A percentile compares a stretch with the other conserved stretches of the same genome.
Evolutionary conservation across 1,284 basidiomycete species (phyloP).

Genomic region (Pterula multifida): DNA sequence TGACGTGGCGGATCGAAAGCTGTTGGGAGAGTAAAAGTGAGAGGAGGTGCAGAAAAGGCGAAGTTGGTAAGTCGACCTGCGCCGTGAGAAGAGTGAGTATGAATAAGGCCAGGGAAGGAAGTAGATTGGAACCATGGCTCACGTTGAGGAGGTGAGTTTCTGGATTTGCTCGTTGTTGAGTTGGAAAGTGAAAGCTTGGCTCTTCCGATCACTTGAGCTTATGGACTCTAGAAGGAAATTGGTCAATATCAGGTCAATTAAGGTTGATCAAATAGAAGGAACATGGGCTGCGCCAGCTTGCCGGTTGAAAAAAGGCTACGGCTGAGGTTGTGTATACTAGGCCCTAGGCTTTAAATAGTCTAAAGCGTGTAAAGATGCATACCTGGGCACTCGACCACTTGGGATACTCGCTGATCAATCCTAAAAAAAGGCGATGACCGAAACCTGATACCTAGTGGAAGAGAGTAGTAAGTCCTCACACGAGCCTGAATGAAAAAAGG

Average conservation of each 20-base stretch:
- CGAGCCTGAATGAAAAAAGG: conserved; percentile 6
- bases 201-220: conserved; percentile 61
- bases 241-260: too few species aligned
- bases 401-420: conserved; percentile 52
- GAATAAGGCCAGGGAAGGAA: neutral
- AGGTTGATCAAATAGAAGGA: conserved; percentile 2
- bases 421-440: conserved; percentile 70
- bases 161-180: conserved; percentile 50
- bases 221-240: conserved; percentile 54
- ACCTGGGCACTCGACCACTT: conserved; percentile 67
- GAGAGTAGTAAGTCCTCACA: conserved; percentile 7
- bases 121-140: conserved; percentile 9
- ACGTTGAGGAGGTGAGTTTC: conserved; percentile 49
- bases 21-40: conserved; percentile 52
- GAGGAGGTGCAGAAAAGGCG: conserved; percentile 90
- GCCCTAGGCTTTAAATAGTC: neutral
- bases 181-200: conserved; percentile 46
- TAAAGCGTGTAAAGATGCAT: conserved; percentile 10
- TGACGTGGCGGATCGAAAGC: conserved; percentile 34
- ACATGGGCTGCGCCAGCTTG: neutral
- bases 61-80: conserved; percentile 64
- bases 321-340: neutral
- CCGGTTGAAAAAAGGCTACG: too few species aligned
- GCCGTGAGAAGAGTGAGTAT: neutral
- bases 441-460: conserved; percentile 51